Conservation (phyloP, 371 early-diverging fungal species). For the Mortierella sp. region DNA sequence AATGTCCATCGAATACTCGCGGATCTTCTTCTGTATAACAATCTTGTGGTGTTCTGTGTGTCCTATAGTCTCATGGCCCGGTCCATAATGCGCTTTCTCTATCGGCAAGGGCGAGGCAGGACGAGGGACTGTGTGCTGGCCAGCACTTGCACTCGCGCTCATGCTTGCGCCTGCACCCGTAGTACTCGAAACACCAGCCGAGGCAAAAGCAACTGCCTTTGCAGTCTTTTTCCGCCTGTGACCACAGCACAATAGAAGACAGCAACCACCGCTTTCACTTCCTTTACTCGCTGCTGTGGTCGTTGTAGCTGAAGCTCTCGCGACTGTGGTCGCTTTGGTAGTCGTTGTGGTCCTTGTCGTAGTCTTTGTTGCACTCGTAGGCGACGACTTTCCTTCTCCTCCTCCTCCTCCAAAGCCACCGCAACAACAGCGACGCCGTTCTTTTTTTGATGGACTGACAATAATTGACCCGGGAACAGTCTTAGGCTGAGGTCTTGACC, state of each 20-base stretch:
- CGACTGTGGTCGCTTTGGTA: too few relatives aligned
- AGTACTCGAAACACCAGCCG: too few relatives aligned
- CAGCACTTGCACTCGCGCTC: too few relatives aligned
- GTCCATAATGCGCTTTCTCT: constrained; percentile 4
- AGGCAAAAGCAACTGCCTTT: neutral
- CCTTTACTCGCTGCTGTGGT: too few relatives aligned
- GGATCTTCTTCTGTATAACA: constrained; percentile 16
- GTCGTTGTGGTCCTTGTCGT: too few relatives aligned
- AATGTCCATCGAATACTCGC: constrained; percentile 4
- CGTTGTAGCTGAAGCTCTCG: too few relatives aligned
- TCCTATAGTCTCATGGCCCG: constrained; percentile 14
- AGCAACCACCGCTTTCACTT: neutral
- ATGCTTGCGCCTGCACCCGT: too few relatives aligned
- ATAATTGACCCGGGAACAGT: neutral
- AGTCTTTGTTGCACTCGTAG: neutral
- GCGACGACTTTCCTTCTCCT: neutral
- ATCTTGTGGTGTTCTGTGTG: constrained; percentile 8
- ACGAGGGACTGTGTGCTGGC: neutral
- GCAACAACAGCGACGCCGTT: constrained; percentile 5
- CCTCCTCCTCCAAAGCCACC: neutral
- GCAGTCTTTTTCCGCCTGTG: neutral
- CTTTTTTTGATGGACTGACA: neutral
- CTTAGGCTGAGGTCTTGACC: neutral
- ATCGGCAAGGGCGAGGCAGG: neutral
- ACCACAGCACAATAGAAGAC: neutral